Conservation (phyloP, 169 alveolate species). For the Plasmodium inui region DNA sequence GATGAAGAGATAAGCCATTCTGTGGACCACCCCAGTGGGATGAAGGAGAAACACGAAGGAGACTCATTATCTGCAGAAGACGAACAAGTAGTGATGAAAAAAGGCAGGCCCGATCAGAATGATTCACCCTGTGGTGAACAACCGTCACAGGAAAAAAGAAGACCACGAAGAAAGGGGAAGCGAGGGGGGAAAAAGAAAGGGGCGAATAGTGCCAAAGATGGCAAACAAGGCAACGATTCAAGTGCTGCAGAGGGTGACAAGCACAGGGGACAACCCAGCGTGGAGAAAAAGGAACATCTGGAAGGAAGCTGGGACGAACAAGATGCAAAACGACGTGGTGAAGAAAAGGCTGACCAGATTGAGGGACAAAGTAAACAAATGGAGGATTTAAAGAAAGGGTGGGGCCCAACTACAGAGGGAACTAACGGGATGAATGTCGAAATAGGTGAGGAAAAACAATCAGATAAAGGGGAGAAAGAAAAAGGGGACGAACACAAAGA, state of each 20-base stretch:
- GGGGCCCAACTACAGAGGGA: background rate
- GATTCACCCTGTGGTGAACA: background rate
- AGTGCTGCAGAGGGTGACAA: background rate
- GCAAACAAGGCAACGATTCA: background rate
- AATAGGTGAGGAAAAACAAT: background rate
- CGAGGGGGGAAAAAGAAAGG: background rate
- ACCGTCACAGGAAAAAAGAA: background rate
- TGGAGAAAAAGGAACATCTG: background rate
- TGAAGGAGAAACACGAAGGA: background rate
- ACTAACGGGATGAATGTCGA: background rate
- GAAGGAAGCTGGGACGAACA: background rate
- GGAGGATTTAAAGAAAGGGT: background rate
- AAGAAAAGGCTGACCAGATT: background rate
- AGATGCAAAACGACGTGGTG: background rate
- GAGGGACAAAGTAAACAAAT: background rate
- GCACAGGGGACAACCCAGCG: background rate
- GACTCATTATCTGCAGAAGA: background rate
- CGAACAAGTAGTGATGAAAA: background rate
- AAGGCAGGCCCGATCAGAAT: background rate
- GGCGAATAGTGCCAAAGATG: background rate
- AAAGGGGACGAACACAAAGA: background rate
- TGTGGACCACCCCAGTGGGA: background rate
- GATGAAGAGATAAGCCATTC: background rate
- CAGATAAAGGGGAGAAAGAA: background rate
- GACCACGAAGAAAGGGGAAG: background rate